Conservation (phyloP, 2,329 filamentous ascomycete species). For the Trichophyton mentagrophytes region DNA sequence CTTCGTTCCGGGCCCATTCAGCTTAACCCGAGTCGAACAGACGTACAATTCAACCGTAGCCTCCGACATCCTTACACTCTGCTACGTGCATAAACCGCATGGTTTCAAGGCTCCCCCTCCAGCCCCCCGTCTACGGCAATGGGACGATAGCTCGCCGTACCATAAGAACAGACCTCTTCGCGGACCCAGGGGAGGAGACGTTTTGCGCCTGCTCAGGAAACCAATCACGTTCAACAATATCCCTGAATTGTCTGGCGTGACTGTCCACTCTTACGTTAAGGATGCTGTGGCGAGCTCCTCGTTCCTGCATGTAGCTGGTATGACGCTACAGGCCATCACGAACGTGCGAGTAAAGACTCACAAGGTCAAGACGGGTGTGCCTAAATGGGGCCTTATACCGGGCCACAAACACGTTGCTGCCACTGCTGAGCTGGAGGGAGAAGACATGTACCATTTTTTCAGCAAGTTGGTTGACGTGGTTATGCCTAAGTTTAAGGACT, state of each 20-base stretch:
- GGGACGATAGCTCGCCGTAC: constrained; percentile 87
- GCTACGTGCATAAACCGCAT: constrained; percentile 74
- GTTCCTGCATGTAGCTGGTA: constrained; percentile 67
- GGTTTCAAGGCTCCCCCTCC: constrained; percentile 50
- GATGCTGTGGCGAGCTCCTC: constrained; percentile 56
- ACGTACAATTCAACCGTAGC: constrained; percentile 81
- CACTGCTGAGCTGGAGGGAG: constrained; percentile 64
- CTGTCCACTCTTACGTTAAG: constrained; percentile 64
- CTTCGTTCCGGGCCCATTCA: constrained; percentile 85
- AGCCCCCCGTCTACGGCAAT: constrained; percentile 59
- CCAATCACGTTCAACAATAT: constrained; percentile 68
- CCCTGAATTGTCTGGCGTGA: constrained; percentile 67
- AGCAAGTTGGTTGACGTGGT: constrained; percentile 84
- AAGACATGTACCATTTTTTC: constrained; percentile 78
- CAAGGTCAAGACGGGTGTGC: constrained; percentile 55
- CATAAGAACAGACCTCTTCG: constrained; percentile 81
- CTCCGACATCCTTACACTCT: constrained; percentile 74
- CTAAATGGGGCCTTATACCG: constrained; percentile 60
- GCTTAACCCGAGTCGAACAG: constrained; percentile 71
- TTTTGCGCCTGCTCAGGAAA: constrained; percentile 38
- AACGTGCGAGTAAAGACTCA: constrained; percentile 61
- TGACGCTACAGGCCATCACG: constrained; percentile 74
- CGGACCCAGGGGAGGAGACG: constrained; percentile 65
- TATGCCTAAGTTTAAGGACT: constrained; percentile 91
- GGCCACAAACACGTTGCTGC: constrained; percentile 57